Conservation (phyloP, 176 grass and related monocot species). For the Dendrocalamus sinicus region DNA sequence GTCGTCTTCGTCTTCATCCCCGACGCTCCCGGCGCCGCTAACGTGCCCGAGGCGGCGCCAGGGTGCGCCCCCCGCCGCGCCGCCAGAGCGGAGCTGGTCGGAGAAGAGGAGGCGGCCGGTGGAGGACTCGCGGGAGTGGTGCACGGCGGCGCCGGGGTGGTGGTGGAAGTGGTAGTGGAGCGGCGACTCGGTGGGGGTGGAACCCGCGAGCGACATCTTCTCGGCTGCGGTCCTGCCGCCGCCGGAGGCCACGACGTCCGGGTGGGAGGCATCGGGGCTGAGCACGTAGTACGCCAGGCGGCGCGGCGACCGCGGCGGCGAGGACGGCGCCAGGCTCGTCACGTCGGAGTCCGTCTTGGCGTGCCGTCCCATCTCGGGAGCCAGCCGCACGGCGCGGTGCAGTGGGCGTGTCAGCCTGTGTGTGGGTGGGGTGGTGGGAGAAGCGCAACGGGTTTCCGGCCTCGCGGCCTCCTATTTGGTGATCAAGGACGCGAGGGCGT, state of each 20-base stretch:
- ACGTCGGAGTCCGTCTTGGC: constrained; percentile 94
- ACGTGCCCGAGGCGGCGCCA: constrained; percentile 60
- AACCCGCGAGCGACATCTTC: constrained; percentile 73
- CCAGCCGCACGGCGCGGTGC: constrained; percentile 35
- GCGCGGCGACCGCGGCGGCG: constrained; percentile 83
- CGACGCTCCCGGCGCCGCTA: constrained; percentile 40
- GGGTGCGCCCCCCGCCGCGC: constrained; percentile 19
- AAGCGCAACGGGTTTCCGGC: neutral
- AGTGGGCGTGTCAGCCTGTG: constrained; percentile 24
- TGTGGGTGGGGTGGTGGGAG: neutral
- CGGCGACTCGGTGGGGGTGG: constrained; percentile 81
- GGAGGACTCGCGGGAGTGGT: constrained; percentile 93
- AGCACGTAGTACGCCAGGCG: constrained; percentile 87
- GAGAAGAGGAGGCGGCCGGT: constrained; percentile 79
- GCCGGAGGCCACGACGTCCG: constrained; percentile 47
- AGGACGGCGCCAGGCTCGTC: constrained; percentile 86
- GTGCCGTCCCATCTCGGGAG: constrained; percentile 67
- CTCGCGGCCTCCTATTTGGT: constrained; percentile 7
- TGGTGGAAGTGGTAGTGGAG: constrained; percentile 64
- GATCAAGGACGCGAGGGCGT: neutral
- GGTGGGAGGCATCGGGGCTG: constrained; percentile 77
- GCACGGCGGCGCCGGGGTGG: constrained; percentile 50
- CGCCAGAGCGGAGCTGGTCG: constrained; percentile 56
- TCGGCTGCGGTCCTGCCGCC: constrained; percentile 27
- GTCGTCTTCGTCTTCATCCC: constrained; percentile 37